Percentiles rank a stretch among this genome's conserved stretches.
phyloP scores from a whole-genome alignment of 192 early-diverging fungal species.

The Backusella macrospora region DNA sequence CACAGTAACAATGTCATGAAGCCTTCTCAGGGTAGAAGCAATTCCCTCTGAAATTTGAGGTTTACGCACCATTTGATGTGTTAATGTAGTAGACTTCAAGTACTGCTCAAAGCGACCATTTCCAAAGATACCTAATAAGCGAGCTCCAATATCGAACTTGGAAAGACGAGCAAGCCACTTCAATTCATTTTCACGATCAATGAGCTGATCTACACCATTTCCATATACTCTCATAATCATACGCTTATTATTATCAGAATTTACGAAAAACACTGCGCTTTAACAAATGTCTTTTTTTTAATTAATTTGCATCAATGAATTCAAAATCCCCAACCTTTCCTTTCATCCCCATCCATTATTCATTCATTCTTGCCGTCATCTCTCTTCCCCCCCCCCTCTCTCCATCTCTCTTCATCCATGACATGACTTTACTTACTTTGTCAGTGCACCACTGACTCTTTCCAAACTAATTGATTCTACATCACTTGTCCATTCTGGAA shows the following conservation, averaged over 20 bases:
- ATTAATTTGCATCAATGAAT: neutral
- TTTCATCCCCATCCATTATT: neutral
- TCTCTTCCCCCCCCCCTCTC: neutral
- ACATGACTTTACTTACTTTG: slow-evolving; percentile 45
- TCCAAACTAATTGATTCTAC: slow-evolving; percentile 43
- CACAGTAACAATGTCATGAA: slow-evolving; percentile 69
- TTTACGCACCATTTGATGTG: slow-evolving; percentile 65
- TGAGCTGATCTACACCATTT: slow-evolving; percentile 74
- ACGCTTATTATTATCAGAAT: slow-evolving; percentile 13
- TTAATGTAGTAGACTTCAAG: slow-evolving; percentile 74
- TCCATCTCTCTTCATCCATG: no score
- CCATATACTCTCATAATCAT: slow-evolving; percentile 79
- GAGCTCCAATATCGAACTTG: slow-evolving; percentile 71
- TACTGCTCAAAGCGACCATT: slow-evolving; percentile 88
- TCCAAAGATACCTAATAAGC: slow-evolving; percentile 69
- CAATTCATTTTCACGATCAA: slow-evolving; percentile 79
- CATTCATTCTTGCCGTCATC: neutral
- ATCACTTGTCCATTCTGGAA: slow-evolving; percentile 35
- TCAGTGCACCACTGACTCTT: slow-evolving; percentile 70
- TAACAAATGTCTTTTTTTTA: neutral
- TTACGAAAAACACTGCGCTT: slow-evolving; percentile 37
- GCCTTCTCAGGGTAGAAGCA: slow-evolving; percentile 65
- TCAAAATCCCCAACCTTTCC: neutral
- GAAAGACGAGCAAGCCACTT: slow-evolving; percentile 75
- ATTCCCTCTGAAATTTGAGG: slow-evolving; percentile 67